Evolutionary conservation across 2,329 filamentous ascomycete genomes (phyloP).

Genomic region (Fusarium sp.): DNA sequence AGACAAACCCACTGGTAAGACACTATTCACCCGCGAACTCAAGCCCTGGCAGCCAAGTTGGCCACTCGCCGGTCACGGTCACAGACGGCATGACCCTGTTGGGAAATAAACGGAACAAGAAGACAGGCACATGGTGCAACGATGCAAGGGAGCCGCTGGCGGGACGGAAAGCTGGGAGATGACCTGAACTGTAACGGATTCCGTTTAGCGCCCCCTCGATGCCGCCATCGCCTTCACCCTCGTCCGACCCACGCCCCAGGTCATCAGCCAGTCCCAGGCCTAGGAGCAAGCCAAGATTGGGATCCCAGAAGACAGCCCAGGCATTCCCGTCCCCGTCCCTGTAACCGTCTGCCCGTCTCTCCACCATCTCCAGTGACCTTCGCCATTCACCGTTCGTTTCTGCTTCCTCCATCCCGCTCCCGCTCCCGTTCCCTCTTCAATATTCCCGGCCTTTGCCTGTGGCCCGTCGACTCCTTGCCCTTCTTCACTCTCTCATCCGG

Average conservation of each 20-base stretch:
- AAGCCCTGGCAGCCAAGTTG: constrained; percentile 14
- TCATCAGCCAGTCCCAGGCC: constrained; percentile 35
- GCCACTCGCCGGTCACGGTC: constrained; percentile 27
- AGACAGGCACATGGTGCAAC: neutral
- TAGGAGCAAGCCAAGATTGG: constrained; percentile 34
- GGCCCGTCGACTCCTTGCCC: constrained; percentile 1
- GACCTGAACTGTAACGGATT: constrained; percentile 41
- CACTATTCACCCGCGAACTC: constrained; percentile 16
- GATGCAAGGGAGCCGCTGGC: constrained; percentile 21
- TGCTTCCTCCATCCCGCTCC: constrained; percentile 30
- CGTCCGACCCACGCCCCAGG: constrained; percentile 36
- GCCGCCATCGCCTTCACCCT: constrained; percentile 44
- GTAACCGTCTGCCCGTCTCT: constrained; percentile 37
- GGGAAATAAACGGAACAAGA: constrained; percentile 15
- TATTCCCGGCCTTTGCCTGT: constrained; percentile 12
- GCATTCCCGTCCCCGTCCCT: constrained; percentile 38
- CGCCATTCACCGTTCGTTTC: constrained; percentile 37
- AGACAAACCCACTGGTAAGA: constrained; percentile 29
- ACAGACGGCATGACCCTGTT: constrained; percentile 19
- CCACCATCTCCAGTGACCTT: constrained; percentile 37
- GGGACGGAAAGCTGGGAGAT: constrained; percentile 16
- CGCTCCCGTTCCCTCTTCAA: constrained; percentile 21
- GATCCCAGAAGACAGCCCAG: constrained; percentile 34
- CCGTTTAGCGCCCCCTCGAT: constrained; percentile 45
- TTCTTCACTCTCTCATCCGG: constrained; percentile 3